Percentiles rank a stretch among this genome's conserved stretches.
phyloP scores from a whole-genome alignment of 108 stramenopile genomes.

The Cyclotella atomus region DNA sequence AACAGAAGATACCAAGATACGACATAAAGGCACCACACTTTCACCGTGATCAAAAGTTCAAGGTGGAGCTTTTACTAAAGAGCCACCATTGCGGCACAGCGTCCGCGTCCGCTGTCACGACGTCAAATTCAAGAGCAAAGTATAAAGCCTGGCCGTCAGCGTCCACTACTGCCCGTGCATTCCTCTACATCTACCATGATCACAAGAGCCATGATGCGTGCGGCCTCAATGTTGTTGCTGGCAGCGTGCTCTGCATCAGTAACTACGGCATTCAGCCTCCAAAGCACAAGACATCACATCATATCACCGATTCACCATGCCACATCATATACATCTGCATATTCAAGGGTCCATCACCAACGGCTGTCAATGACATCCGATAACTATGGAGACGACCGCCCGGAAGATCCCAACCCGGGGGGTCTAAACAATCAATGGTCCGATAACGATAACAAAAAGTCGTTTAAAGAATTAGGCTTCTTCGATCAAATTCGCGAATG shows the following conservation, averaged over 20 bases:
- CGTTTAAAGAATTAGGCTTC: conserved; percentile 36
- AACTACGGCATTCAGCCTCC: conserved; percentile 1
- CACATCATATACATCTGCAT: not conserved
- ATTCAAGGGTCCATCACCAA: not conserved
- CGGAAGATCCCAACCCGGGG: conserved; percentile 42
- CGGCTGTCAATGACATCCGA: conserved; percentile 5
- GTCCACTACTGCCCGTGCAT: too few species aligned
- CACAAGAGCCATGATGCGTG: not conserved
- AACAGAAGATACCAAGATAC: too few species aligned
- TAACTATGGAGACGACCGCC: conserved; percentile 1
- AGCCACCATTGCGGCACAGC: too few species aligned
- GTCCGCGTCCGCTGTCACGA: too few species aligned
- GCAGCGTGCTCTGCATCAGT: not conserved
- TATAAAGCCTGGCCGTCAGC: too few species aligned
- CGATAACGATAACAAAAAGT: conserved; percentile 31
- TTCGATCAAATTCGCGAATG: conserved; percentile 47
- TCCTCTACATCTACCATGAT: not conserved
- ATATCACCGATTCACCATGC: not conserved
- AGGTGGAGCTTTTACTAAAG: too few species aligned
- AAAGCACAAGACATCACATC: not conserved
- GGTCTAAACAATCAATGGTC: conserved; percentile 40
- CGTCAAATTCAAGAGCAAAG: too few species aligned
- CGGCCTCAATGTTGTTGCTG: not conserved
- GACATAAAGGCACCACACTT: too few species aligned
- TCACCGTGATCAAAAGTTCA: too few species aligned